These are phyloP conservation scores for Dysphania ambrosioides DNA, from an alignment of 148 eudicot species.

Conservation along the genomic window DNA sequence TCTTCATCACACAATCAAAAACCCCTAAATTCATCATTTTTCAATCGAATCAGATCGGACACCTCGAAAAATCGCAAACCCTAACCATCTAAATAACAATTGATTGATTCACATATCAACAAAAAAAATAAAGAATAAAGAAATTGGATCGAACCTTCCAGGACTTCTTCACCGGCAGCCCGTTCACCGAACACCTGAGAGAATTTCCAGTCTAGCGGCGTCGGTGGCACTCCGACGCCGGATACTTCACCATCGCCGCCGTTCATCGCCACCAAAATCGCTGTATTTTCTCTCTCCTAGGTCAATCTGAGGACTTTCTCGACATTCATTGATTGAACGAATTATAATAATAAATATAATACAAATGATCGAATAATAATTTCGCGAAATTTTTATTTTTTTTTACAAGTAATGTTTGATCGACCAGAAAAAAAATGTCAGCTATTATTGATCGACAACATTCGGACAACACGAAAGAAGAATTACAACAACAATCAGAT, in stretches of 20 bases:
- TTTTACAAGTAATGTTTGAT: too few species aligned
- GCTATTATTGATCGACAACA: constrained; percentile 33
- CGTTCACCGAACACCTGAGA: constrained; percentile 95
- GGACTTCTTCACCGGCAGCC: constrained; percentile 90
- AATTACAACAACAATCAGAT: constrained; percentile 28
- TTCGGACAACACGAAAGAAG: too few species aligned
- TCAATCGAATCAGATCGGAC: constrained; percentile 23
- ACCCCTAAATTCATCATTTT: constrained; percentile 16
- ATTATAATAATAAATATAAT: too few species aligned
- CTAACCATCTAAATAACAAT: neutral
- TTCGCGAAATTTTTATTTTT: too few species aligned
- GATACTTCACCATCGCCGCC: constrained; percentile 50
- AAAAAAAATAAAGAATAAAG: neutral
- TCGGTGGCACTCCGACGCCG: constrained; percentile 44
- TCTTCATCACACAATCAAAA: neutral
- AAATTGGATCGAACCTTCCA: constrained; percentile 57
- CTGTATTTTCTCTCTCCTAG: constrained; percentile 21
- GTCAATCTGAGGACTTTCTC: too few species aligned
- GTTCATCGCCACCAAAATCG: constrained; percentile 50
- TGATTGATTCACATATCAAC: neutral
- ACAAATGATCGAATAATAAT: too few species aligned
- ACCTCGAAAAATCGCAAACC: constrained; percentile 28
- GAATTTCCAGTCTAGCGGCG: constrained; percentile 83
- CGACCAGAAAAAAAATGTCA: constrained; percentile 37
- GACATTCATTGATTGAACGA: too few species aligned